phyloP scores from a whole-genome alignment of 495 filamentous ascomycete species.

The Hypoxylon cercidicola region DNA sequence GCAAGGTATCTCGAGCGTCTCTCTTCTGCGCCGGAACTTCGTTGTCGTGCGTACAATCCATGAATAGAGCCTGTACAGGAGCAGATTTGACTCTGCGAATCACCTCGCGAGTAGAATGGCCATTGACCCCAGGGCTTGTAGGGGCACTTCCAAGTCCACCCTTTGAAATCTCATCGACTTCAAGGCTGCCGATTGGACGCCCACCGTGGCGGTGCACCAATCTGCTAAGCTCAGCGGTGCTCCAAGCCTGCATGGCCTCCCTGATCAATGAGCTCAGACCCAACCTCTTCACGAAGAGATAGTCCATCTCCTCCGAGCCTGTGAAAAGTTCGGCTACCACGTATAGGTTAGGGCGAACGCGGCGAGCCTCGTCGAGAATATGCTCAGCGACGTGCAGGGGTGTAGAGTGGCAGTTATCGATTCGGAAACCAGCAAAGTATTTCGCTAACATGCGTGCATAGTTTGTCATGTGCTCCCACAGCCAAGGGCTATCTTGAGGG shows the following conservation, averaged over 20 bases:
- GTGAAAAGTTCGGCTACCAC: slow-evolving; percentile 97
- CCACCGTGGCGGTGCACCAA: slow-evolving; percentile 95
- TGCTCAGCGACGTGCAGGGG: slow-evolving; percentile 93
- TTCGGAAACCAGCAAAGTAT: slow-evolving; percentile 93
- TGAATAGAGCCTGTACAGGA: slow-evolving; percentile 93
- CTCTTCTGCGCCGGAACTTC: slow-evolving; percentile 96
- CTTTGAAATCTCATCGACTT: slow-evolving; percentile 71
- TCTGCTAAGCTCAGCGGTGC: slow-evolving; percentile 87
- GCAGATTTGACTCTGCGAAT: slow-evolving; percentile 79
- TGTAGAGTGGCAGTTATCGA: slow-evolving; percentile 99
- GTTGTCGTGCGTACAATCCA: slow-evolving; percentile 99
- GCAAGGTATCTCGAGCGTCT: slow-evolving; percentile 91
- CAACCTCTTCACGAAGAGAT: slow-evolving; percentile 90
- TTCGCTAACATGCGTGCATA: slow-evolving; percentile 95
- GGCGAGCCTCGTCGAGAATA: slow-evolving; percentile 89
- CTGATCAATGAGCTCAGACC: slow-evolving; percentile 91
- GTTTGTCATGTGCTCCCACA: slow-evolving; percentile 95
- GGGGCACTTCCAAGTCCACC: slow-evolving; percentile 37
- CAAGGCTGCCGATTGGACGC: slow-evolving; percentile 94
- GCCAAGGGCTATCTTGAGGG: slow-evolving; percentile 86
- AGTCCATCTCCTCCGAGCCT: slow-evolving; percentile 94
- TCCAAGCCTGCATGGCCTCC: slow-evolving; percentile 99
- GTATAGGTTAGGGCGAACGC: slow-evolving; percentile 86
- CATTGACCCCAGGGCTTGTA: slow-evolving; percentile 40
- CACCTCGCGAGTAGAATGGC: slow-evolving; percentile 58